Percentiles rank a stretch among this genome's conserved stretches.
These are phyloP conservation scores for Plantago ovata DNA, from an alignment of 257 asterid species.

Conservation along the genomic window DNA sequence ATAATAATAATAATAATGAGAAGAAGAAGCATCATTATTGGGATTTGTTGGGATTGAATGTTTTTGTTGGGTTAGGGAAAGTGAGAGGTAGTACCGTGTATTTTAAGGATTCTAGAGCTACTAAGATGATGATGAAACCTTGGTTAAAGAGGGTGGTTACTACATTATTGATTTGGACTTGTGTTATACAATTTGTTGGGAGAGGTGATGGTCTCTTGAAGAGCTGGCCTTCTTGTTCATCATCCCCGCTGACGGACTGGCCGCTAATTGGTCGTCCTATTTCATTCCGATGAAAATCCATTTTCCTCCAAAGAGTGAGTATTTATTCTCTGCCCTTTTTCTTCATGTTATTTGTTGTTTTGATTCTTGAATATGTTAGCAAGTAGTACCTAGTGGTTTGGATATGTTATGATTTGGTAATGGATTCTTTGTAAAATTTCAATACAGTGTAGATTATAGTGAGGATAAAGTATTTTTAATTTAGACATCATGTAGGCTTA, in stretches of 20 bases:
- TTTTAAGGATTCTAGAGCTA: slow-evolving; percentile 30
- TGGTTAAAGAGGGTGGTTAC: slow-evolving; percentile 51
- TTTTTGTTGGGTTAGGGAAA: slow-evolving; percentile 25
- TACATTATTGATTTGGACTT: slow-evolving; percentile 49
- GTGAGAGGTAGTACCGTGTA: slow-evolving; percentile 18
- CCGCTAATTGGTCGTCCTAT: no score
- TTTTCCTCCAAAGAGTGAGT: slow-evolving; percentile 49
- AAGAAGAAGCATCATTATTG: slow-evolving; percentile 14
- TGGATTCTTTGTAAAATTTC: slow-evolving; percentile 2
- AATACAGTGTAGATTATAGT: neutral
- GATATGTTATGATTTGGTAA: slow-evolving; percentile 8
- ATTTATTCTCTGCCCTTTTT: neutral
- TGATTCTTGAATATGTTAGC: slow-evolving; percentile 11
- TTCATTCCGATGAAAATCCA: slow-evolving; percentile 18
- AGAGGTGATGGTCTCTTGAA: slow-evolving; percentile 48
- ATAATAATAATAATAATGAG: no score
- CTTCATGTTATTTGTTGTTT: slow-evolving; percentile 14
- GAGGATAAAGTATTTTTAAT: no score
- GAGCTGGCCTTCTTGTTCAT: slow-evolving; percentile 53
- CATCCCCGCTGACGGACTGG: slow-evolving; percentile 10
- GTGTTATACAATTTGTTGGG: slow-evolving; percentile 46
- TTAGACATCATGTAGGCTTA: no score
- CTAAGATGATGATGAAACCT: slow-evolving; percentile 47
- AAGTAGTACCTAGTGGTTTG: neutral
- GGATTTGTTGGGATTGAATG: slow-evolving; percentile 22